Conservation (phyloP, 768 basidiomycete species). For the Terana coerulea region DNA sequence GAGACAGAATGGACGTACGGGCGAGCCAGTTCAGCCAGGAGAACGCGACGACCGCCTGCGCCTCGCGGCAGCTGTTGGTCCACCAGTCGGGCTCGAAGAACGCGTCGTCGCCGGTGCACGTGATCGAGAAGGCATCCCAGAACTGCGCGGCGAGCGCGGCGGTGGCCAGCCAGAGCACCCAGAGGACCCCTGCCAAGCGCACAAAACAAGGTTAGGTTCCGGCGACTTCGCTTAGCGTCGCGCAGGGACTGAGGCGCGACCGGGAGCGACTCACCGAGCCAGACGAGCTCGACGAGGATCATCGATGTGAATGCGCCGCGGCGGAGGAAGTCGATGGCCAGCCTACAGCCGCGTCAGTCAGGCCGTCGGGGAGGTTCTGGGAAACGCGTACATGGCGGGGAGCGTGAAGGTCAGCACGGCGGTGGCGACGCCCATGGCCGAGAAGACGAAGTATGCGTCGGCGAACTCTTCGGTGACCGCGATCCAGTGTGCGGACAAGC, state of each 20-base stretch:
- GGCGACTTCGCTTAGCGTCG: background rate
- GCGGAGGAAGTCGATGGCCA: constrained; percentile 31
- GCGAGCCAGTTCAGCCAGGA: constrained; percentile 34
- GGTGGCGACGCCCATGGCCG: constrained; percentile 27
- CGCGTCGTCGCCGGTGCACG: constrained; percentile 11
- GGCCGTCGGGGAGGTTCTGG: background rate
- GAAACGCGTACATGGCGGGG: constrained; percentile 6
- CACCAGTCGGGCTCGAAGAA: constrained; percentile 1
- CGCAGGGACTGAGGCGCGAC: background rate
- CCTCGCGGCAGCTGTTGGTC: constrained; percentile 26
- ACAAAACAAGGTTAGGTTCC: background rate
- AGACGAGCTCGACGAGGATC: constrained; percentile 33
- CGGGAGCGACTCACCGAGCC: constrained; percentile 30
- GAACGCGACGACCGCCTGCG: constrained; percentile 31
- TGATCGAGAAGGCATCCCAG: constrained; percentile 4
- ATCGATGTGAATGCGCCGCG: constrained; percentile 37
- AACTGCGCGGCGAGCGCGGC: constrained; percentile 26
- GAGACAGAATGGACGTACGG: constrained; percentile 19
- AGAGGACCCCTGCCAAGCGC: constrained; percentile 30
- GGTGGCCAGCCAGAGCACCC: constrained; percentile 37
- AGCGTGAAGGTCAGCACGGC: constrained; percentile 9
- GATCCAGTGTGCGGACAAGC: constrained; percentile 26
- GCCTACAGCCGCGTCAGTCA: constrained; percentile 22
- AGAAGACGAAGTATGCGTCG: constrained; percentile 18
- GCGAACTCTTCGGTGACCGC: constrained; percentile 16